Conservation (phyloP, 179 eudicot genomes). For the Silene noctiflora region DNA sequence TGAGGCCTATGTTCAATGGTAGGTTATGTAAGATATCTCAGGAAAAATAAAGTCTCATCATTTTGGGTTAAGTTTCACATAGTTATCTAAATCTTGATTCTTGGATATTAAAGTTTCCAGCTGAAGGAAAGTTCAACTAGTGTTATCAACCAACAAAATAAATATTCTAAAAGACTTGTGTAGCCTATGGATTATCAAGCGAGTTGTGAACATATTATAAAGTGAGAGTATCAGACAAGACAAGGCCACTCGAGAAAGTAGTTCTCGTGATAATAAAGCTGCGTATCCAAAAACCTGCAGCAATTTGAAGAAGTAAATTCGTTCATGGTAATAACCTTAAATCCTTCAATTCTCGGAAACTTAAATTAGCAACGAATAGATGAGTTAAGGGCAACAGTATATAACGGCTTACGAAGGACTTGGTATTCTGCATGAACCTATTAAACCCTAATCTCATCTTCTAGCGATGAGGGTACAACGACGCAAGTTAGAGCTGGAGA, state of each 20-base stretch:
- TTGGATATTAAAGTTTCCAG: neutral
- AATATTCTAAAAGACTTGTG: neutral
- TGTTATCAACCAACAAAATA: neutral
- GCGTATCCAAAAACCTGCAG: constrained; percentile 20
- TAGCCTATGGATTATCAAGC: neutral
- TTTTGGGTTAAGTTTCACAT: constrained; percentile 5
- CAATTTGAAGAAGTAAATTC: constrained; percentile 4
- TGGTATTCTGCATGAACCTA: neutral
- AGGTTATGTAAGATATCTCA: neutral
- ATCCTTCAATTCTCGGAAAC: too few species aligned
- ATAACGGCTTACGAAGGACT: neutral
- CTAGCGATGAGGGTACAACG: neutral
- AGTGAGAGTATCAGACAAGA: neutral
- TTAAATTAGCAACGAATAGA: neutral
- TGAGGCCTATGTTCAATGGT: neutral
- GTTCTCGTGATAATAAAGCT: too few species aligned
- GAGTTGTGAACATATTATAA: neutral
- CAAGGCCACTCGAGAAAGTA: neutral
- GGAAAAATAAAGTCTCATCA: constrained; percentile 1
- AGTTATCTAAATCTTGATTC: neutral
- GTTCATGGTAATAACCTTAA: too few species aligned
- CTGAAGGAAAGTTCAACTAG: neutral
- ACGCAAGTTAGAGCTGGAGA: neutral
- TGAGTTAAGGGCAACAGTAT: neutral
- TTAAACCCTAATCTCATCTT: too few species aligned